Percentiles rank a stretch among this genome's conserved stretches.
Evolutionary conservation across 2,329 filamentous ascomycete genomes (phyloP).

Genomic region (Venturia pyrina): DNA sequence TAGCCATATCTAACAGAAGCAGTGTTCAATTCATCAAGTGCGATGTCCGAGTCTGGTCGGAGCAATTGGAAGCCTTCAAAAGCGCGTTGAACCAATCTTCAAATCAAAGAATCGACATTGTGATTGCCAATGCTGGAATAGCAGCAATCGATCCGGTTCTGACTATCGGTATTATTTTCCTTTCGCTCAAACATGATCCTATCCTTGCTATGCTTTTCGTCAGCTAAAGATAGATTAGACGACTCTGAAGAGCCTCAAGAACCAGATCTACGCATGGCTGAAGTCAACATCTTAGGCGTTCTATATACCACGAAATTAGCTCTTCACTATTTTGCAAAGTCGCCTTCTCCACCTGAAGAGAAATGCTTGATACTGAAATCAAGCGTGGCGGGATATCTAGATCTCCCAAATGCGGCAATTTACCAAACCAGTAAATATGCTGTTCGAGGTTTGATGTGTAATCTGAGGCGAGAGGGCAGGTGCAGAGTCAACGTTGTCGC

Average conservation of each 20-base stretch:
- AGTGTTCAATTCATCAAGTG: constrained; percentile 28
- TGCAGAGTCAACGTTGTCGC: constrained; percentile 11
- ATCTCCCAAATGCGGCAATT: neutral
- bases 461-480: constrained; percentile 6
- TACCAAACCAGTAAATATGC: constrained; percentile 11
- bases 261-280: constrained; percentile 32
- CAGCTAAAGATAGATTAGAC: constrained; percentile 17
- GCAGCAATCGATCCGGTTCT: constrained; percentile 29
- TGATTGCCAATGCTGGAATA: constrained; percentile 41
- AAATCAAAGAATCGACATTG: constrained; percentile 32
- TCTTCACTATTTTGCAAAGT: constrained; percentile 32
- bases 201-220: constrained; percentile 4
- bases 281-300: constrained; percentile 33
- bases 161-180: constrained; percentile 23
- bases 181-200: too few species aligned
- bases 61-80: constrained; percentile 34
- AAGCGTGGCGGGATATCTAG: constrained; percentile 10
- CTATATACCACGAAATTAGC: constrained; percentile 39
- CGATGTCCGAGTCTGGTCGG: constrained; percentile 35
- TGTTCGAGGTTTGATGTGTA: constrained; percentile 12
- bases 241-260: constrained; percentile 16
- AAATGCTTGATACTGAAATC: constrained; percentile 12
- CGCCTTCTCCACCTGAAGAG: neutral
- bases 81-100: constrained; percentile 29
- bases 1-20: neutral